Evolutionary conservation across 2,329 filamentous ascomycete species (phyloP).

Genomic region (Cercospora canescens): DNA sequence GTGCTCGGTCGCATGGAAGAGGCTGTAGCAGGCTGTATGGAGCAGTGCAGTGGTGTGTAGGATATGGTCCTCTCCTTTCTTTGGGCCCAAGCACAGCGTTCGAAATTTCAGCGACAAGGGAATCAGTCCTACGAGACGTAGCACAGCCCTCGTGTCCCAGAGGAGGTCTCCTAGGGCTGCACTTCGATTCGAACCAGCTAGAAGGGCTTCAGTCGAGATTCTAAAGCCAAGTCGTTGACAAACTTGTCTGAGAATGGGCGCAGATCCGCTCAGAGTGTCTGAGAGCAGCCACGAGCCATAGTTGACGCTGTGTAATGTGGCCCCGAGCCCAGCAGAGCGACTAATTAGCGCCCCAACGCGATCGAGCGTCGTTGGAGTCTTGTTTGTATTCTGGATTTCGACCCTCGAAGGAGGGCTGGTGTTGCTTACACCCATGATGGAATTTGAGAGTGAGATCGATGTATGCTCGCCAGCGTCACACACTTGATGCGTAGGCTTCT

Average conservation of each 20-base stretch:
- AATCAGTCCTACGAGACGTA: neutral
- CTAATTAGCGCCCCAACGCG: neutral
- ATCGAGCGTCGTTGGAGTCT: neutral
- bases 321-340: neutral
- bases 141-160: neutral
- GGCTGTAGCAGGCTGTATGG: neutral
- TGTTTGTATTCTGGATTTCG: neutral
- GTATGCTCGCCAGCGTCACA: neutral
- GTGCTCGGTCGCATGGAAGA: neutral
- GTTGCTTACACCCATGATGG: neutral
- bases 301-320: neutral
- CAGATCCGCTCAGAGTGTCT: neutral
- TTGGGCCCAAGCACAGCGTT: neutral
- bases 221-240: neutral
- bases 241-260: neutral
- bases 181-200: neutral
- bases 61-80: neutral
- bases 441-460: neutral
- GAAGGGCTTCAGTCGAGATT: neutral
- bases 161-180: neutral
- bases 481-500: neutral
- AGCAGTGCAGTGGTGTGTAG: neutral
- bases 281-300: neutral
- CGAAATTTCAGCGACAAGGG: neutral
- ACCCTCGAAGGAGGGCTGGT: neutral